Evolutionary conservation across 2,329 filamentous ascomycete genomes (phyloP).

Genomic region (Malbranchea zuffiana): DNA sequence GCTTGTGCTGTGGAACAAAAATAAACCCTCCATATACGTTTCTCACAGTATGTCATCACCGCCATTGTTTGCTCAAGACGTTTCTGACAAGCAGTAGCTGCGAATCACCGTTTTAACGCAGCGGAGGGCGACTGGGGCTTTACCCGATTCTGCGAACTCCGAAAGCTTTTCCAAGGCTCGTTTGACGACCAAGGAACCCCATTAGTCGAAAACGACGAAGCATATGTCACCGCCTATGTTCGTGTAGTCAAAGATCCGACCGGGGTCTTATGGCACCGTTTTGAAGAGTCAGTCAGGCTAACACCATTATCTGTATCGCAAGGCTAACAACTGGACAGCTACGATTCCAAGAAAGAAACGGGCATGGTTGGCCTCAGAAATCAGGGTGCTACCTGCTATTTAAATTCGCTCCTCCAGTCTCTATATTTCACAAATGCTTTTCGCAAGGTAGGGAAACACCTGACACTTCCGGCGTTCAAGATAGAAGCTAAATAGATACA

Average conservation of each 20-base stretch:
- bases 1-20: conserved; percentile 85
- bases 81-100: conserved; percentile 36
- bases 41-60: conserved; percentile 50
- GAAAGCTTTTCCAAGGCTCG: conserved; percentile 66
- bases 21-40: conserved; percentile 72
- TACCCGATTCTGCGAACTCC: conserved; percentile 84
- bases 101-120: conserved; percentile 91
- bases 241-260: conserved; percentile 40
- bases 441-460: conserved; percentile 55
- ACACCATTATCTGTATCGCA: conserved; percentile 19
- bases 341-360: conserved; percentile 98
- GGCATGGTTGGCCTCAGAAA: conserved; percentile 95
- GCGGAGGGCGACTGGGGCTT: conserved; percentile 99
- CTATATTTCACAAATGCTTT: conserved; percentile 86
- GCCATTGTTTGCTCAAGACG: neutral
- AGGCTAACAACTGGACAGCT: conserved; percentile 44
- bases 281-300: conserved; percentile 29
- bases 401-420: conserved; percentile 75
- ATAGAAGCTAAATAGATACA: conserved; percentile 8
- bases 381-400: conserved; percentile 84
- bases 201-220: conserved; percentile 38
- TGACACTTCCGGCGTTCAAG: conserved; percentile 10
- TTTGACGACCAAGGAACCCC: conserved; percentile 60
- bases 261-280: conserved; percentile 39
- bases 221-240: conserved; percentile 38